These are phyloP conservation scores for Penicillium crustosum DNA, from an alignment of 2,329 filamentous ascomycete species.

Conservation along the genomic window DNA sequence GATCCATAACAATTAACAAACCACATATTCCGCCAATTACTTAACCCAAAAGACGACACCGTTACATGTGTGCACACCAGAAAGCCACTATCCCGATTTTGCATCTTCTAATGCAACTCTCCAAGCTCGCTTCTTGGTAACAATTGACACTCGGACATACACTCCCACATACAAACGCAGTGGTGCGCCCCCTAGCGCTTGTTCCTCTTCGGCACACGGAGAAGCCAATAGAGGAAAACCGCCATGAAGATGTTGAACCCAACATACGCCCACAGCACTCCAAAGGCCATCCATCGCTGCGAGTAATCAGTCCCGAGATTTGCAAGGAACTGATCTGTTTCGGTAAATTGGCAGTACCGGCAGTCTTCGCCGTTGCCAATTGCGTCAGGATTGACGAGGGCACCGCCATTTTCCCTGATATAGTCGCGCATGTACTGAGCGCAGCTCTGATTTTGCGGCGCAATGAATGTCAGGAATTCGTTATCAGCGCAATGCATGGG, in stretches of 20 bases:
- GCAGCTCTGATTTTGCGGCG: too few relatives aligned
- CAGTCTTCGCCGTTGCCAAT: too few relatives aligned
- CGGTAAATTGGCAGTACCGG: background rate
- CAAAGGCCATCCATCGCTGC: background rate
- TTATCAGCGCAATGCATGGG: too few relatives aligned
- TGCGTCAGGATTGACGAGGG: too few relatives aligned
- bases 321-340: background rate
- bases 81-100: background rate
- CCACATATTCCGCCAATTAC: background rate
- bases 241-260: background rate
- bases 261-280: background rate
- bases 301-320: background rate
- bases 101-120: background rate
- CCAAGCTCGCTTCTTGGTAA: background rate
- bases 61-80: background rate
- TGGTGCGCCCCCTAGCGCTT: background rate
- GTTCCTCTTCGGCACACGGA: background rate
- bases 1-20: background rate
- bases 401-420: too few relatives aligned
- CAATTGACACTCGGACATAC: background rate
- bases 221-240: background rate
- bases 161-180: background rate
- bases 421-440: too few relatives aligned
- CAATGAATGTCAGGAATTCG: too few relatives aligned
- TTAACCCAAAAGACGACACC: background rate